These are phyloP conservation scores for Cyclostephanos tholiformis DNA, from an alignment of 108 stramenopile species.

Conservation along the genomic window DNA sequence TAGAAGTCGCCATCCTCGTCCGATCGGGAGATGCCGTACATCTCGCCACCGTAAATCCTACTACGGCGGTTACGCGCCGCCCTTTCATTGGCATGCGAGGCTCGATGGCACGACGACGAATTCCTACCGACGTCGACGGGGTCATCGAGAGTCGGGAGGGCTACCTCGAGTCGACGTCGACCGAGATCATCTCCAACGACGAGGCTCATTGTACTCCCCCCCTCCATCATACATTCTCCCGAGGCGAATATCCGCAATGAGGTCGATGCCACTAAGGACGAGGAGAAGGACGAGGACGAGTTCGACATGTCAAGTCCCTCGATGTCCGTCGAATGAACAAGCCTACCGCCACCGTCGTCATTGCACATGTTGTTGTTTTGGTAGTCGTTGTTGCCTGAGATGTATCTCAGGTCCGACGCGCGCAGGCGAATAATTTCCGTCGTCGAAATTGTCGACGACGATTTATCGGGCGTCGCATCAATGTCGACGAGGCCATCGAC, in stretches of 20 bases:
- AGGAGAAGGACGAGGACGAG: slow-evolving; percentile 8
- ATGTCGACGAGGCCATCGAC: too few relatives aligned
- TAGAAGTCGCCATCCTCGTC: background rate
- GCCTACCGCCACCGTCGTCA: background rate
- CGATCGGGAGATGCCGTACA: background rate
- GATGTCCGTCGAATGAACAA: slow-evolving; percentile 16
- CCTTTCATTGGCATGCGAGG: too few relatives aligned
- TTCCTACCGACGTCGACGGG: too few relatives aligned
- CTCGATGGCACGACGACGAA: background rate
- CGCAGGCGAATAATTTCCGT: slow-evolving; percentile 10
- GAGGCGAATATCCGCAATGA: background rate
- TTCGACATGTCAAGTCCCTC: background rate
- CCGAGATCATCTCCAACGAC: background rate
- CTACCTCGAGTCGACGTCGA: background rate
- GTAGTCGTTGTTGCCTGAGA: too few relatives aligned
- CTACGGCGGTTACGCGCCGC: background rate
- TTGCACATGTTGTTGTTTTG: too few relatives aligned
- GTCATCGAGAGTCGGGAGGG: background rate
- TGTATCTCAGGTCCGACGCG: slow-evolving; percentile 11
- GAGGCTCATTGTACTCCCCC: background rate
- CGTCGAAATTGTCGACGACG: background rate
- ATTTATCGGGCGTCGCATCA: too few relatives aligned
- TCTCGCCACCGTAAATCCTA: slow-evolving; percentile 5
- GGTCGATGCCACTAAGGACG: background rate
- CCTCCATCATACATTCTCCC: background rate